Percentiles rank a stretch among this genome's conserved stretches.
phyloP scores from a whole-genome alignment of 352 stramenopile species.

The Nothophytophthora sp. region DNA sequence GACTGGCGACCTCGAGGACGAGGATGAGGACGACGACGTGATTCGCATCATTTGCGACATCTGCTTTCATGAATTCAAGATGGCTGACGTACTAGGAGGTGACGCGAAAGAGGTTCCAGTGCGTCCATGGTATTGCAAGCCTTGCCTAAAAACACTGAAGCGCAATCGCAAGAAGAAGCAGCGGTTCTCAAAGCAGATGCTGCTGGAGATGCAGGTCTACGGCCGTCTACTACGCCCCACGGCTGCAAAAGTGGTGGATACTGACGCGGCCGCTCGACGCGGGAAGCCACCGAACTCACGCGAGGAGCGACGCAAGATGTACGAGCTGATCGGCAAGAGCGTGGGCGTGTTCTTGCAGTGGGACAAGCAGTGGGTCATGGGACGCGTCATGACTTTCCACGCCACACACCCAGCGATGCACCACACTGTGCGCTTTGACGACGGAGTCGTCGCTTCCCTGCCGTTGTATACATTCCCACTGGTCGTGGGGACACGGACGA shows the following conservation, averaged over 20 bases:
- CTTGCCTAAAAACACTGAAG: conserved; percentile 69
- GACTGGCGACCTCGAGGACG: conserved; percentile 17
- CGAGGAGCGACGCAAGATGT: conserved; percentile 52
- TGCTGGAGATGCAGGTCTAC: conserved; percentile 83
- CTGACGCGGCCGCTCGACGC: conserved; percentile 37
- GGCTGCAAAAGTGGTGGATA: conserved; percentile 65
- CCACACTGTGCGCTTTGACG: conserved; percentile 73
- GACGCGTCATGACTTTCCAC: conserved; percentile 66
- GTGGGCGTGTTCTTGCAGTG: conserved; percentile 71
- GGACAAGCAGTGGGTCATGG: conserved; percentile 83
- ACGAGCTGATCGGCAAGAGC: conserved; percentile 63
- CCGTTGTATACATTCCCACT: conserved; percentile 75
- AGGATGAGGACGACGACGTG: conserved; percentile 41
- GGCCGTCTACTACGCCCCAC: conserved; percentile 63
- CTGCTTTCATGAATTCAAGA: conserved; percentile 74
- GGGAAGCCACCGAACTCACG: conserved; percentile 50
- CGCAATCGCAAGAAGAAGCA: conserved; percentile 78
- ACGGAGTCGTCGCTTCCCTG: conserved; percentile 55
- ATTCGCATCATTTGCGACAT: conserved; percentile 79
- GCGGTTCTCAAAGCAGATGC: conserved; percentile 85
- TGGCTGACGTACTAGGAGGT: conserved; percentile 56
- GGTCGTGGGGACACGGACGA: conserved; percentile 59
- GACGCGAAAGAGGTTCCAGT: conserved; percentile 39
- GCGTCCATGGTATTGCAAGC: conserved; percentile 73
- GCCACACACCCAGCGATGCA: conserved; percentile 41